Conservation (phyloP, 345 rosid species). For the Rhizophora apiculata region DNA sequence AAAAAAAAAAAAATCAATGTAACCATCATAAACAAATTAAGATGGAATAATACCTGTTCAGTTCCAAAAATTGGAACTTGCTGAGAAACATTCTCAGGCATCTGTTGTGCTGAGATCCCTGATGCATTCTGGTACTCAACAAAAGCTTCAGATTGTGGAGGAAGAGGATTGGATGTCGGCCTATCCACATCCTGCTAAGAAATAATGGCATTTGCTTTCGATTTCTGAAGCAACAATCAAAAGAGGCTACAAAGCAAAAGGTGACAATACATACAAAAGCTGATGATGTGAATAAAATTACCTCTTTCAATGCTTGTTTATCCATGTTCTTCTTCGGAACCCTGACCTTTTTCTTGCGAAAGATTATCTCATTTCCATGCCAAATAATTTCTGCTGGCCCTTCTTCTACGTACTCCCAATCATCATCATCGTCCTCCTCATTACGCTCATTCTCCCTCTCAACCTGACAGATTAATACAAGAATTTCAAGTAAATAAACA, state of each 20-base stretch:
- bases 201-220: constrained; percentile 1
- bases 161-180: constrained; percentile 93
- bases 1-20: neutral
- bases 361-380: constrained; percentile 83
- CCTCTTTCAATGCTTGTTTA: constrained; percentile 42
- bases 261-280: neutral
- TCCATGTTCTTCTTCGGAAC: constrained; percentile 53
- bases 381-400: constrained; percentile 92
- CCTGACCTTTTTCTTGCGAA: constrained; percentile 71
- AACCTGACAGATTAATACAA: constrained; percentile 33
- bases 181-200: constrained; percentile 57
- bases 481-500: no score
- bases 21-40: neutral
- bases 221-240: neutral
- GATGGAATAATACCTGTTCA: constrained; percentile 55
- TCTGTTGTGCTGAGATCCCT: constrained; percentile 55
- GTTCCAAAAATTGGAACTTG: constrained; percentile 95
- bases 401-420: constrained; percentile 81
- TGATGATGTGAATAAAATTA: constrained; percentile 6
- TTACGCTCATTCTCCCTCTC: constrained; percentile 34
- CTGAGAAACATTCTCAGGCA: constrained; percentile 68
- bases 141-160: constrained; percentile 66
- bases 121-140: constrained; percentile 41
- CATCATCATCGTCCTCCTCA: constrained; percentile 42
- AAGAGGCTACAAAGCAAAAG: neutral